phyloP scores from a whole-genome alignment of 371 early-diverging fungal genomes.

The Mortierella sp. region DNA sequence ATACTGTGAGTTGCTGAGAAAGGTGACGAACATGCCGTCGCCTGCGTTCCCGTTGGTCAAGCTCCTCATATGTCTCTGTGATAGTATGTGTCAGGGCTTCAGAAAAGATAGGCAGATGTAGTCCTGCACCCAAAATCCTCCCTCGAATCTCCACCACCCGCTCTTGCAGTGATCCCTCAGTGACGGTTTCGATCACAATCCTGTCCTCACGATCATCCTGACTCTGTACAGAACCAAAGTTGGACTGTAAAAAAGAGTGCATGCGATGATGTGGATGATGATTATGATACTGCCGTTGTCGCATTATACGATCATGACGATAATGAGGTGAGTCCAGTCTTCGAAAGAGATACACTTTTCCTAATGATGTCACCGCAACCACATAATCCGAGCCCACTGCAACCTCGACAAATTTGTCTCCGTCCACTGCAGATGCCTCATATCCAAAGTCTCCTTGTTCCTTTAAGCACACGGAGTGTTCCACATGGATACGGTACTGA shows the following conservation, averaged over 20 bases:
- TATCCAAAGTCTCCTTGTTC: slow-evolving; percentile 27
- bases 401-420: slow-evolving; percentile 37
- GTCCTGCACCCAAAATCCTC: slow-evolving; percentile 30
- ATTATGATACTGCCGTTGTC: not conserved
- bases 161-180: slow-evolving; percentile 18
- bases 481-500: slow-evolving; percentile 28
- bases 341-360: slow-evolving; percentile 35
- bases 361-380: slow-evolving; percentile 27
- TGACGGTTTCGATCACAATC: slow-evolving; percentile 25
- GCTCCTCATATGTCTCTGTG: slow-evolving; percentile 41
- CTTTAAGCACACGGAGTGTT: slow-evolving; percentile 21
- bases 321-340: slow-evolving; percentile 28
- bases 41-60: slow-evolving; percentile 36
- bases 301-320: not conserved
- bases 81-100: slow-evolving; percentile 31
- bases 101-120: slow-evolving; percentile 39
- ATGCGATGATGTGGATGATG: slow-evolving; percentile 1
- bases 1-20: not conserved
- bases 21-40: slow-evolving; percentile 17
- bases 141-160: slow-evolving; percentile 29
- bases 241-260: too few relatives aligned
- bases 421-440: slow-evolving; percentile 12
- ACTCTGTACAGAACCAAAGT: not conserved
- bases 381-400: slow-evolving; percentile 43
- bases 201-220: slow-evolving; percentile 6